Percentiles rank a stretch among this genome's conserved stretches.
Conservation (phyloP, 106 monocot species). For the Dioscorea zingiberensis region DNA sequence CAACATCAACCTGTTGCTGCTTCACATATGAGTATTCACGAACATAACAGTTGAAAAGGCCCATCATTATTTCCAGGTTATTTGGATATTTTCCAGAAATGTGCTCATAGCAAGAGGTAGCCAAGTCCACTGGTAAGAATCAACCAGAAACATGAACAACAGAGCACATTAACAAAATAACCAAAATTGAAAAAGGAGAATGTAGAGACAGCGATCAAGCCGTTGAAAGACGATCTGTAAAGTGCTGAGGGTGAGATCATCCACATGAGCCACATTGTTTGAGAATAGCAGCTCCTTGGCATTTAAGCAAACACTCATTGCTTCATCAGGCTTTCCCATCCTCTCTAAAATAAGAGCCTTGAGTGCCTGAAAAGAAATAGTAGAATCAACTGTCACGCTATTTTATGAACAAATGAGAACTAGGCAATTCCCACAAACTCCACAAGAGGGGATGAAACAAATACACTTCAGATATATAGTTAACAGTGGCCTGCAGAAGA, state of each 20-base stretch:
- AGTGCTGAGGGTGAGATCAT: constrained; percentile 95
- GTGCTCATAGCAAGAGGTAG: constrained; percentile 94
- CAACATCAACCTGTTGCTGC: constrained; percentile 79
- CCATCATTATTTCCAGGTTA: constrained; percentile 90
- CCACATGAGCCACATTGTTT: constrained; percentile 46
- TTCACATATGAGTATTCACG: constrained; percentile 92
- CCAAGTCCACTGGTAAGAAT: constrained; percentile 76
- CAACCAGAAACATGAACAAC: constrained; percentile 3
- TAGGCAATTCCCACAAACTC: too few relatives aligned
- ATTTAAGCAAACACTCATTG: constrained; percentile 61
- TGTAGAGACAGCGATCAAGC: constrained; percentile 66
- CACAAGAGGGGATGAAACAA: neutral
- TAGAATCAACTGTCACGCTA: neutral
- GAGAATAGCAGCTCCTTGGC: constrained; percentile 69
- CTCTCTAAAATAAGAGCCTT: constrained; percentile 95
- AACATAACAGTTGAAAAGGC: constrained; percentile 96
- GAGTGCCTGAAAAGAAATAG: constrained; percentile 61
- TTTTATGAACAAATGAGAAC: neutral
- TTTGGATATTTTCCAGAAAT: constrained; percentile 76
- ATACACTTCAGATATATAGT: neutral
- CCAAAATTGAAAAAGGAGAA: neutral
- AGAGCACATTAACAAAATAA: neutral
- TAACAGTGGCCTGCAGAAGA: neutral
- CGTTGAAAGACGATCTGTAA: constrained; percentile 94
- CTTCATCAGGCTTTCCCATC: constrained; percentile 88